phyloP scores from a whole-genome alignment of 345 rosid genomes.

The Arabis alpina region DNA sequence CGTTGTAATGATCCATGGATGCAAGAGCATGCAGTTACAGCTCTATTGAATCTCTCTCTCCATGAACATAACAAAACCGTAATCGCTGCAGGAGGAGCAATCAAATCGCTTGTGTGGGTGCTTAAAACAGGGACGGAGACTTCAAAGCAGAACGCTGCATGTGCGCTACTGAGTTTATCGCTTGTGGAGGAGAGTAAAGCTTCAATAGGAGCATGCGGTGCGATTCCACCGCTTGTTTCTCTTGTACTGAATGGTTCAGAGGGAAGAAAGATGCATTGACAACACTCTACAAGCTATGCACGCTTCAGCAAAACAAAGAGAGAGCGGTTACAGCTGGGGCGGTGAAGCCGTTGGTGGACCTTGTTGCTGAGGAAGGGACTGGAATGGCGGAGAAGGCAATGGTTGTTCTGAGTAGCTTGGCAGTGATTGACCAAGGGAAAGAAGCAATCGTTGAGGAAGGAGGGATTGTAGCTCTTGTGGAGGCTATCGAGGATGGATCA shows the following conservation, averaged over 20 bases:
- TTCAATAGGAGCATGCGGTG: constrained; percentile 88
- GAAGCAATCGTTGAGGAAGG: constrained; percentile 87
- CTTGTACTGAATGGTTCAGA: constrained; percentile 70
- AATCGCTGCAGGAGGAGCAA: constrained; percentile 72
- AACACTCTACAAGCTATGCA: constrained; percentile 90
- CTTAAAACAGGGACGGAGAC: constrained; percentile 93
- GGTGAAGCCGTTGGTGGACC: constrained; percentile 79
- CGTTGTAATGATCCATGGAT: constrained; percentile 87
- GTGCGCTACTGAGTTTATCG: constrained; percentile 83
- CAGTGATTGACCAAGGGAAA: constrained; percentile 71
- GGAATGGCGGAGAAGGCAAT: constrained; percentile 98
- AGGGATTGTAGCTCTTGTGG: constrained; percentile 88
- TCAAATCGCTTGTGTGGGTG: constrained; percentile 84
- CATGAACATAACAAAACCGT: constrained; percentile 67
- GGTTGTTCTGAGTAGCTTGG: constrained; percentile 85
- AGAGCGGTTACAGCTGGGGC: constrained; percentile 94
- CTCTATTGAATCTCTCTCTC: constrained; percentile 79
- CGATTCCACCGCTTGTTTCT: constrained; percentile 94
- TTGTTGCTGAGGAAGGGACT: constrained; percentile 76
- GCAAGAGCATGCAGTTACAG: constrained; percentile 96
- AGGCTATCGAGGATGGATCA: constrained; percentile 89
- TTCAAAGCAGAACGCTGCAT: constrained; percentile 96
- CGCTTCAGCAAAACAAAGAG: constrained; percentile 79
- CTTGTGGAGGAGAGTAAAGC: constrained; percentile 81
- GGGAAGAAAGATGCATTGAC: constrained; percentile 93